Evolutionary conservation across 2,329 filamentous ascomycete species (phyloP).

Genomic region (Escovopsis sp.): DNA sequence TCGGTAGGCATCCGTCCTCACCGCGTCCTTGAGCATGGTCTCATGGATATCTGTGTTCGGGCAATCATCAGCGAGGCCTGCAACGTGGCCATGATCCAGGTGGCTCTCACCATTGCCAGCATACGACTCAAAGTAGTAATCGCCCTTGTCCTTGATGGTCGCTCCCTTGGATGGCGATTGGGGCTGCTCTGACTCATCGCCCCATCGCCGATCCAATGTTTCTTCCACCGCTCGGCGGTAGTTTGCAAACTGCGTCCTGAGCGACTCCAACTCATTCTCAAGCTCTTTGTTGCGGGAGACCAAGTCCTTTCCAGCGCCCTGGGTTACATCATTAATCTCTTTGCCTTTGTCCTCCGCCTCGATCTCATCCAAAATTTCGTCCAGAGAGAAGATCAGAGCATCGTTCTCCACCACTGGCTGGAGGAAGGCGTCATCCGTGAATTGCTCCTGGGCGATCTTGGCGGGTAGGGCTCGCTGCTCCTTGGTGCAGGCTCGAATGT

Average conservation of each 20-base stretch:
- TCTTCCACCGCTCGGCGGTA: slow-evolving; percentile 51
- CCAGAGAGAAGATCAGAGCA: slow-evolving; percentile 71
- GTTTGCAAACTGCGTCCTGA: slow-evolving; percentile 46
- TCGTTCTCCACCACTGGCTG: slow-evolving; percentile 81
- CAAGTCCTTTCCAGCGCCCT: slow-evolving; percentile 20
- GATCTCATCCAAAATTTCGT: slow-evolving; percentile 46
- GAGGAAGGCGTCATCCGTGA: slow-evolving; percentile 68
- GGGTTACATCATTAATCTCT: not conserved
- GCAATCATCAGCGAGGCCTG: not conserved
- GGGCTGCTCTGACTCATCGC: slow-evolving; percentile 30
- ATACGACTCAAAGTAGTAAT: slow-evolving; percentile 46
- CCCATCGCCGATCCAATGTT: slow-evolving; percentile 51
- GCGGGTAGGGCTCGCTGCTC: slow-evolving; percentile 33
- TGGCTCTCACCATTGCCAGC: slow-evolving; percentile 37
- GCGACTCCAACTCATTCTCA: slow-evolving; percentile 42
- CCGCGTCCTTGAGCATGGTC: slow-evolving; percentile 81
- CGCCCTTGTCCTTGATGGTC: slow-evolving; percentile 18
- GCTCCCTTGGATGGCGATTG: slow-evolving; percentile 14
- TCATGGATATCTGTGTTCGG: slow-evolving; percentile 62
- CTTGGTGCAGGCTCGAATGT: slow-evolving; percentile 34
- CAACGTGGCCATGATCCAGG: not conserved
- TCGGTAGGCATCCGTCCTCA: slow-evolving; percentile 81
- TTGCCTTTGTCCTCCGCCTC: slow-evolving; percentile 20
- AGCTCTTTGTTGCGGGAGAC: slow-evolving; percentile 38
- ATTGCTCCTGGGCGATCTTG: slow-evolving; percentile 42